A percentile compares a stretch with the other conserved stretches of the same genome.
Conservation (phyloP, 192 early-diverging fungal species). For the Gaertneriomyces semiglobifer region DNA sequence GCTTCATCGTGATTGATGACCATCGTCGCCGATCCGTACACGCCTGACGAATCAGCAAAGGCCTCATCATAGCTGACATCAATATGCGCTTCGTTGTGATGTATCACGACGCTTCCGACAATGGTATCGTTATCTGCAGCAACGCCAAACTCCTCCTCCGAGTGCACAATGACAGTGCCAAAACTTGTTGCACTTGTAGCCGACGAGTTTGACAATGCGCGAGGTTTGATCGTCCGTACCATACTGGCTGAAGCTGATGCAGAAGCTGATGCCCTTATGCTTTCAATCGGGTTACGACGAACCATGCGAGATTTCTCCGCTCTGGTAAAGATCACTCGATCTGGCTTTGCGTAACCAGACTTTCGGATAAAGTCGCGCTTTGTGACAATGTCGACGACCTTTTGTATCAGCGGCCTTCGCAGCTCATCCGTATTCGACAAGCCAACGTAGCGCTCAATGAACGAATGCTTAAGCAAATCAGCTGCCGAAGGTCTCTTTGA, state of each 20-base stretch:
- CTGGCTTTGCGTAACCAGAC: slow-evolving; percentile 3
- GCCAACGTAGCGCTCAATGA: slow-evolving; percentile 23
- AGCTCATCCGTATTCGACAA: slow-evolving; percentile 14
- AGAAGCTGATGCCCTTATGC: neutral
- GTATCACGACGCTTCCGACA: neutral
- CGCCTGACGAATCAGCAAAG: neutral
- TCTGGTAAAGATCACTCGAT: neutral
- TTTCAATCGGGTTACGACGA: neutral
- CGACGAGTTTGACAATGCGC: slow-evolving; percentile 17
- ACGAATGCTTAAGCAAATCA: slow-evolving; percentile 35
- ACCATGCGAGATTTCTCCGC: neutral
- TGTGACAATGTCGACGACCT: slow-evolving; percentile 19
- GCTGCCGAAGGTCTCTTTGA: slow-evolving; percentile 20
- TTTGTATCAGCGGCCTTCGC: slow-evolving; percentile 16
- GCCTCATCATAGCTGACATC: neutral
- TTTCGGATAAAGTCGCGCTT: slow-evolving; percentile 12
- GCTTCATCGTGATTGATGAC: slow-evolving; percentile 10
- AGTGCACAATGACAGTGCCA: slow-evolving; percentile 17
- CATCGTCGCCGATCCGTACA: slow-evolving; percentile 16
- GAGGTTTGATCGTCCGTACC: neutral
- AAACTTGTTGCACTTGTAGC: slow-evolving; percentile 3
- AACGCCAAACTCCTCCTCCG: slow-evolving; percentile 8
- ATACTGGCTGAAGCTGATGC: neutral
- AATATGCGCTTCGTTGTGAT: neutral
- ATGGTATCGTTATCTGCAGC: neutral